Conservation (phyloP, 257 asterid genomes). For the Paraleonurus japonicus region DNA sequence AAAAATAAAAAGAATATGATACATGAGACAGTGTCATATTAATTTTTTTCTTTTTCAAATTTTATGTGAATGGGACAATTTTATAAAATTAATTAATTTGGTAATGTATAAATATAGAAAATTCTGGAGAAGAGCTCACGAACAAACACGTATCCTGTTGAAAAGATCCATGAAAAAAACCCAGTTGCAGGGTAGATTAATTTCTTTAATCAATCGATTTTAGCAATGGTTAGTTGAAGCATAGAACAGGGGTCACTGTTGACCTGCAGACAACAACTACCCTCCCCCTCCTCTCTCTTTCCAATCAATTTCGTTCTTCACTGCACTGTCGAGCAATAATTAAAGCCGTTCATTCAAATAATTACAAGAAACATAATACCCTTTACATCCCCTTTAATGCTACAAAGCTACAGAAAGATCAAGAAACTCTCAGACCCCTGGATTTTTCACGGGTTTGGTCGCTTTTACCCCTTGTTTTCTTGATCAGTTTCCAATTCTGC, state of each 20-base stretch:
- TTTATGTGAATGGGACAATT: too few species aligned
- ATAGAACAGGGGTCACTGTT: not conserved
- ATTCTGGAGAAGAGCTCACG: not conserved
- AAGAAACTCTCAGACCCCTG: conserved; percentile 7
- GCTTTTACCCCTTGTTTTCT: conserved; percentile 23
- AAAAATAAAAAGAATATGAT: too few species aligned
- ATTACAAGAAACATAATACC: not conserved
- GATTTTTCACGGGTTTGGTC: conserved; percentile 17
- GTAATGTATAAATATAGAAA: too few species aligned
- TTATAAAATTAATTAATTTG: too few species aligned
- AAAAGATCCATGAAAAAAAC: not conserved
- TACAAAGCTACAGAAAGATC: conserved; percentile 22
- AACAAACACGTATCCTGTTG: not conserved
- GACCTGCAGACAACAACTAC: conserved; percentile 14
- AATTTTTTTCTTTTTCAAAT: too few species aligned
- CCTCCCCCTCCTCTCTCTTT: not conserved
- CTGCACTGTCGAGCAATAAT: conserved; percentile 12
- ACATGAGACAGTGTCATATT: too few species aligned
- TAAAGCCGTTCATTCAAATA: not conserved
- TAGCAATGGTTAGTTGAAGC: conserved; percentile 14
- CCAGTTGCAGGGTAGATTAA: not conserved
- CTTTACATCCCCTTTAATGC: conserved; percentile 15
- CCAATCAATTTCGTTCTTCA: conserved; percentile 12
- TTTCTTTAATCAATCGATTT: not conserved
- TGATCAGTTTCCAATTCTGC: conserved; percentile 27